Percentiles rank a stretch among this genome's conserved stretches.
Conservation (phyloP, 2,329 filamentous ascomycete species). For the Trichoderma breve region DNA sequence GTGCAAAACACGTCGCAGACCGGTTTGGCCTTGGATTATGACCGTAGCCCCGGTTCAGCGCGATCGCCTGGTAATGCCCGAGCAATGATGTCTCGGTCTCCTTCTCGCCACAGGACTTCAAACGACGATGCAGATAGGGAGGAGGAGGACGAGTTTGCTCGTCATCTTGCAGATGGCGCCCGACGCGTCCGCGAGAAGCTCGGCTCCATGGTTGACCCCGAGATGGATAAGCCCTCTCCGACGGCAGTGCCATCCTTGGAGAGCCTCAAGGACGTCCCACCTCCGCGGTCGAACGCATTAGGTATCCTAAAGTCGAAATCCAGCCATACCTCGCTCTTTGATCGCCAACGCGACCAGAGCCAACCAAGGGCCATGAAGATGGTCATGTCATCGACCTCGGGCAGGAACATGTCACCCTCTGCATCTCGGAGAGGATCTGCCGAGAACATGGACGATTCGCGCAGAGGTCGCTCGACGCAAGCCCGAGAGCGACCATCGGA, state of each 20-base stretch:
- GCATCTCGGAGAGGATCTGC: constrained; percentile 34
- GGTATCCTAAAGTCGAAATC: constrained; percentile 65
- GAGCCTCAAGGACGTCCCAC: constrained; percentile 31
- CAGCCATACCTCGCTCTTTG: constrained; percentile 64
- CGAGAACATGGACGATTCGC: constrained; percentile 17
- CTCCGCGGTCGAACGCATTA: constrained; percentile 54
- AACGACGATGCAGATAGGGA: constrained; percentile 37
- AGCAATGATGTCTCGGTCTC: constrained; percentile 15
- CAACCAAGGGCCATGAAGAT: constrained; percentile 60
- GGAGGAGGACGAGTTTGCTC: constrained; percentile 70
- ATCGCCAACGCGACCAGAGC: constrained; percentile 41
- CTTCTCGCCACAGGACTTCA: constrained; percentile 3
- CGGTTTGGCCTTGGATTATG: neutral
- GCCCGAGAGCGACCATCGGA: constrained; percentile 26
- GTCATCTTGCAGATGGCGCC: constrained; percentile 68
- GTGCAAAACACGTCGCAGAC: neutral
- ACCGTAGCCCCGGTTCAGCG: neutral
- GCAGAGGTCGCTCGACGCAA: constrained; percentile 14
- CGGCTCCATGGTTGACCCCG: constrained; percentile 65
- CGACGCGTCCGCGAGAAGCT: constrained; percentile 71
- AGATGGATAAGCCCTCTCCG: constrained; percentile 42
- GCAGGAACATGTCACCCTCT: constrained; percentile 40
- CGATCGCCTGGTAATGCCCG: neutral
- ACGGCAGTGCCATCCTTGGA: constrained; percentile 37
- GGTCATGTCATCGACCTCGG: constrained; percentile 52